Percentiles rank a stretch among this genome's conserved stretches.
These are phyloP conservation scores for Echinosophora koreensis DNA, from an alignment of 306 rosid species.

Conservation along the genomic window DNA sequence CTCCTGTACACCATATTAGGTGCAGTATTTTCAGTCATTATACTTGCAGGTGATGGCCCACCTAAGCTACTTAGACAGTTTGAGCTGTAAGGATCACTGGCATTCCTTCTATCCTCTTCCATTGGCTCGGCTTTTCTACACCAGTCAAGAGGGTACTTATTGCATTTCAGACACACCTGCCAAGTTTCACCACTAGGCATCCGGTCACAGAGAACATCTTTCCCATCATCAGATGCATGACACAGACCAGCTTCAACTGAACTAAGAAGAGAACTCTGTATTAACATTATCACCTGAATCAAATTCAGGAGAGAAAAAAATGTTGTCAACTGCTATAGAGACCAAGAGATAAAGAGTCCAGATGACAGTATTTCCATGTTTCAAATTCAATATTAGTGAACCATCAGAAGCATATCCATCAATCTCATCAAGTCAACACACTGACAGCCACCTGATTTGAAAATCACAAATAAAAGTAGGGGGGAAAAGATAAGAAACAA, in stretches of 20 bases:
- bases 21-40: constrained; percentile 60
- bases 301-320: constrained; percentile 44
- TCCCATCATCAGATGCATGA: constrained; percentile 58
- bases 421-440: constrained; percentile 44
- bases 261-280: constrained; percentile 59
- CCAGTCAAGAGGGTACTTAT: constrained; percentile 55
- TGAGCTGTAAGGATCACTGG: constrained; percentile 56
- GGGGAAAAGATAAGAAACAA: constrained; percentile 34
- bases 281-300: constrained; percentile 74
- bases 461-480: constrained; percentile 43
- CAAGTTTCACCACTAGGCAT: constrained; percentile 72
- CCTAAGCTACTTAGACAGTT: constrained; percentile 52
- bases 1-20: constrained; percentile 71
- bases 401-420: constrained; percentile 41
- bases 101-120: constrained; percentile 54
- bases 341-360: constrained; percentile 42
- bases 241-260: constrained; percentile 67
- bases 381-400: constrained; percentile 36
- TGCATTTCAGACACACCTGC: constrained; percentile 76
- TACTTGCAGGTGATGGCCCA: constrained; percentile 60
- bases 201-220: constrained; percentile 60
- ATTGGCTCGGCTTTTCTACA: constrained; percentile 59
- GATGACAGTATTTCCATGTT: constrained; percentile 29
- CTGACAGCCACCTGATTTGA: constrained; percentile 46
- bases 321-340: constrained; percentile 43